A percentile compares a stretch with the other conserved stretches of the same genome.
phyloP scores from a whole-genome alignment of 2,329 filamentous ascomycete genomes.

The Cercospora zeina region DNA sequence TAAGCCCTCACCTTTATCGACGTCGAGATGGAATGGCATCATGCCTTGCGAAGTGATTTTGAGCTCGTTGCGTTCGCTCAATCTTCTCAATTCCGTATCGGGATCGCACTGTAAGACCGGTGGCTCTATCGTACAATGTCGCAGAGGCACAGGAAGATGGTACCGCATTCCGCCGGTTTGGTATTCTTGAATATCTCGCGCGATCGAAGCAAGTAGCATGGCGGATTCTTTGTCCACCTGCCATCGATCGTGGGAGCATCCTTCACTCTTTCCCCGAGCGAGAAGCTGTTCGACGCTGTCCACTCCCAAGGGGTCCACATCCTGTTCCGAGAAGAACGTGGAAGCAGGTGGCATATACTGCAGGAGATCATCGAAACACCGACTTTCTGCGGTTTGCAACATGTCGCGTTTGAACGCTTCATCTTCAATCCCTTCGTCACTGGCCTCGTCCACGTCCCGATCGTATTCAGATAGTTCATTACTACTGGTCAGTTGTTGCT shows the following conservation, averaged over 20 bases:
- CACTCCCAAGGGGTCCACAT: slow-evolving; percentile 14
- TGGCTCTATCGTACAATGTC: slow-evolving; percentile 46
- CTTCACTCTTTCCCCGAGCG: not conserved
- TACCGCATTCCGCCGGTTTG: slow-evolving; percentile 15
- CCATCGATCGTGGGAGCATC: slow-evolving; percentile 29
- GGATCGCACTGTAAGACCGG: slow-evolving; percentile 51
- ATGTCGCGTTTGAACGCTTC: not conserved
- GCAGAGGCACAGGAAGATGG: not conserved
- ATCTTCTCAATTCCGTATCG: slow-evolving; percentile 47
- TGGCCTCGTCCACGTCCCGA: not conserved
- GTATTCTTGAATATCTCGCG: slow-evolving; percentile 16
- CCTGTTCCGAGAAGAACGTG: not conserved
- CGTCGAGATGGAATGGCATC: slow-evolving; percentile 41
- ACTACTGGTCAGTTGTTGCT: not conserved
- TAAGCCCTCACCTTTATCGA: slow-evolving; percentile 48
- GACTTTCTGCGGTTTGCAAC: slow-evolving; percentile 7
- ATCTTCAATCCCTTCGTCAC: slow-evolving; percentile 8
- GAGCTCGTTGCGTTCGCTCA: slow-evolving; percentile 37
- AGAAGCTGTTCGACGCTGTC: not conserved
- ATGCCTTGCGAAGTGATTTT: slow-evolving; percentile 22
- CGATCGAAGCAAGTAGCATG: slow-evolving; percentile 29
- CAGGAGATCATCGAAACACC: slow-evolving; percentile 19
- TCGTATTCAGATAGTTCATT: not conserved
- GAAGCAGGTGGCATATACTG: not conserved
- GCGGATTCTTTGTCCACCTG: slow-evolving; percentile 35